Conservation (phyloP, 2,329 filamentous ascomycete species). For the Conoideocrella luteorostrata region DNA sequence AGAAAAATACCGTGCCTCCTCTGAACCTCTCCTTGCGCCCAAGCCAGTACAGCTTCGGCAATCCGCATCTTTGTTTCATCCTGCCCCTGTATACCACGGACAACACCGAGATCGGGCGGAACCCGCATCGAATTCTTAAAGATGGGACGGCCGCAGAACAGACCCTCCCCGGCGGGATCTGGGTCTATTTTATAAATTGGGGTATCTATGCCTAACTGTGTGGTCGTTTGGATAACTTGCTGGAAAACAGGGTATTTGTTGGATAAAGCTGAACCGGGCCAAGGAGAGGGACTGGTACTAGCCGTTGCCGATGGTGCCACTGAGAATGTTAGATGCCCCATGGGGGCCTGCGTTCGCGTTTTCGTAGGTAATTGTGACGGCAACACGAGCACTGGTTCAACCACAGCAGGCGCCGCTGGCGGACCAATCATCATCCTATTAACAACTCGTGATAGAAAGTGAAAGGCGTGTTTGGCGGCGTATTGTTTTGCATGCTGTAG, state of each 20-base stretch:
- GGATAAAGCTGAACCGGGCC: not conserved
- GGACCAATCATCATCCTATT: too few species aligned
- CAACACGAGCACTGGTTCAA: too few species aligned
- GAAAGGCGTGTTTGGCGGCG: slow-evolving; percentile 41
- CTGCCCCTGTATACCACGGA: slow-evolving; percentile 27
- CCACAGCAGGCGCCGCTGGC: too few species aligned
- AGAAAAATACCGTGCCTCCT: slow-evolving; percentile 7
- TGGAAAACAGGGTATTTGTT: slow-evolving; percentile 13
- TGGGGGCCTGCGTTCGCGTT: too few species aligned
- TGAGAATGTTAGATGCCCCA: too few species aligned
- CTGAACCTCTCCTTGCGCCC: slow-evolving; percentile 23
- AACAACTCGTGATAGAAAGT: slow-evolving; percentile 37
- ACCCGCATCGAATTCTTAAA: slow-evolving; percentile 25
- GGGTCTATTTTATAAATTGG: slow-evolving; percentile 28
- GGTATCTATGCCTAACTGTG: slow-evolving; percentile 21
- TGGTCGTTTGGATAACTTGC: slow-evolving; percentile 27
- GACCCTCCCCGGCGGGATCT: slow-evolving; percentile 14
- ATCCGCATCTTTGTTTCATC: slow-evolving; percentile 30
- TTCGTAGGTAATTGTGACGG: too few species aligned
- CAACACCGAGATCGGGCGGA: slow-evolving; percentile 25
- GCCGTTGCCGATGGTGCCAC: too few species aligned
- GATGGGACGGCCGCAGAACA: slow-evolving; percentile 30
- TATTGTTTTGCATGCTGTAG: slow-evolving; percentile 43
- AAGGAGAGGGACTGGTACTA: too few species aligned
- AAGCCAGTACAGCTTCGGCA: slow-evolving; percentile 31